Percentiles rank a stretch among this genome's conserved stretches.
These are phyloP conservation scores for Colletotrichum endophyticum DNA, from an alignment of 2,329 filamentous ascomycete genomes.

Conservation along the genomic window DNA sequence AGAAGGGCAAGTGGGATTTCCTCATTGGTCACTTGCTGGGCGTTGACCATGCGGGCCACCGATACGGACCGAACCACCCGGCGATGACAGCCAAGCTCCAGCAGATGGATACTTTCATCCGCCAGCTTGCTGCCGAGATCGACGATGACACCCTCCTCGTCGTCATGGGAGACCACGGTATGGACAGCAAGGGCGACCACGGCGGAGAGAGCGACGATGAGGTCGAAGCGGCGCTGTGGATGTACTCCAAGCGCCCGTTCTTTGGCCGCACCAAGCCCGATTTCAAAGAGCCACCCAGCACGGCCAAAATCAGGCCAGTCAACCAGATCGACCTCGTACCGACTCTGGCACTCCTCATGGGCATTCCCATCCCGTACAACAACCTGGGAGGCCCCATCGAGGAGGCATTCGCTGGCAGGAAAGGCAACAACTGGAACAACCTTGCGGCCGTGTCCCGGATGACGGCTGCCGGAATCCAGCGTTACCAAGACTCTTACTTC, in stretches of 20 bases:
- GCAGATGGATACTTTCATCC: slow-evolving; percentile 87
- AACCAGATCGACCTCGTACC: slow-evolving; percentile 95
- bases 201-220: slow-evolving; percentile 98
- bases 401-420: slow-evolving; percentile 81
- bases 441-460: slow-evolving; percentile 79
- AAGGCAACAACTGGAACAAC: slow-evolving; percentile 75
- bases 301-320: slow-evolving; percentile 76
- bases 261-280: slow-evolving; percentile 79
- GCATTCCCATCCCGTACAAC: slow-evolving; percentile 94
- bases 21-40: slow-evolving; percentile 93
- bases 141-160: slow-evolving; percentile 89
- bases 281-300: slow-evolving; percentile 63
- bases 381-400: slow-evolving; percentile 93
- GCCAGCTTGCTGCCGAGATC: slow-evolving; percentile 71
- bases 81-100: slow-evolving; percentile 90
- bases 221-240: slow-evolving; percentile 93
- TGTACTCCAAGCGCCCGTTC: slow-evolving; percentile 88
- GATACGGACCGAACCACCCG: slow-evolving; percentile 90
- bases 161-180: slow-evolving; percentile 99
- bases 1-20: slow-evolving; percentile 83
- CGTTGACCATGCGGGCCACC: slow-evolving; percentile 95
- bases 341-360: slow-evolving; percentile 85
- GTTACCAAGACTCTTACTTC: slow-evolving; percentile 87
- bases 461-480: slow-evolving; percentile 83
- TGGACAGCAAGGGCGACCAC: slow-evolving; percentile 97